Percentiles rank a stretch among this genome's conserved stretches.
Evolutionary conservation across 768 basidiomycete species (phyloP).

Genomic region (Candolleomyces efflorescens): DNA sequence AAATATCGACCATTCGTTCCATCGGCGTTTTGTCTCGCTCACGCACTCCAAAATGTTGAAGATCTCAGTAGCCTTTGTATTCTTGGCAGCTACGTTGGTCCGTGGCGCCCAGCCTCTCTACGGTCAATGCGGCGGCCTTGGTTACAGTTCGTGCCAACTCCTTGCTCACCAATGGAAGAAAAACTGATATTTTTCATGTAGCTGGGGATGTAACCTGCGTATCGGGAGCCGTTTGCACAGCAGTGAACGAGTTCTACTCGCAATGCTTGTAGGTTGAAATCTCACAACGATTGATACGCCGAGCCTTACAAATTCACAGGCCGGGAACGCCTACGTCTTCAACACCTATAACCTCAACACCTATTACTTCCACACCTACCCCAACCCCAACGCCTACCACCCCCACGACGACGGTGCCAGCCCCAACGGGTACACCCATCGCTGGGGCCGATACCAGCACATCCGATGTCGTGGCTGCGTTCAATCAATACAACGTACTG

Average conservation of each 20-base stretch:
- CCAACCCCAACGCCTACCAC: constrained; percentile 24
- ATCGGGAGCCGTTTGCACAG: constrained; percentile 29
- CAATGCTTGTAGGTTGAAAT: constrained; percentile 34
- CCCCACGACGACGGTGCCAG: constrained; percentile 34
- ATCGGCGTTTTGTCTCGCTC: not conserved
- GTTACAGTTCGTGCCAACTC: constrained; percentile 37
- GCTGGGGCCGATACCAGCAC: not conserved
- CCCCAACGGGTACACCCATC: not conserved
- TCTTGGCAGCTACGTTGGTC: not conserved
- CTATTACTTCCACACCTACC: constrained; percentile 27
- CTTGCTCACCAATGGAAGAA: not conserved
- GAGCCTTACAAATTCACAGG: not conserved
- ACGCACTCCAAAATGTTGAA: not conserved
- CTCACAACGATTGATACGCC: not conserved
- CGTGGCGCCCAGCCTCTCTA: constrained; percentile 27
- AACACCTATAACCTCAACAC: constrained; percentile 18
- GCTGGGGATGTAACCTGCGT: constrained; percentile 37
- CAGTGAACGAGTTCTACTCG: constrained; percentile 33
- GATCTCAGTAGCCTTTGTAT: not conserved
- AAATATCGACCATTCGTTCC: not conserved
- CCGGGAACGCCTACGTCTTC: constrained; percentile 17
- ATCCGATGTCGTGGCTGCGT: not conserved
- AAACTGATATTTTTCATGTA: constrained; percentile 11
- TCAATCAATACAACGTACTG: not conserved
- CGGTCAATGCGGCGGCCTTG: constrained; percentile 51